Evolutionary conservation across 2,329 filamentous ascomycete genomes (phyloP), one percentile per base, ranked within the genome.

Genomic region (Aspergillus costaricaensis): DNA sequence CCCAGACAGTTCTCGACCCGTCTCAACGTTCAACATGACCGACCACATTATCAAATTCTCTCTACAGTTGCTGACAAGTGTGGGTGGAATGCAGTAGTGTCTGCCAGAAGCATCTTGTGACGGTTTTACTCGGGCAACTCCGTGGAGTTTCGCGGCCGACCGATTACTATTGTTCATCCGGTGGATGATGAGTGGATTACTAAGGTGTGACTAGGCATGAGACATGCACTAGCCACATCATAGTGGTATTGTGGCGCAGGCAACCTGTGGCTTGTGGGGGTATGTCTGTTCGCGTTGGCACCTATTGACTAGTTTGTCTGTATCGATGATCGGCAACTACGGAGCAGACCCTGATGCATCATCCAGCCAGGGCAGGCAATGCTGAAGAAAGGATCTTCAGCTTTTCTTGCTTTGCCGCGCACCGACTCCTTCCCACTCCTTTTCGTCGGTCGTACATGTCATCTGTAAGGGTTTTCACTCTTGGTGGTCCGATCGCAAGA

Each of bases 401-500:
- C 38, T 49, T 49, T 49, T 49, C 25, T 30, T 32, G 3, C 39
- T 36, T 39, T 55, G 53, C 12, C 39, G 25, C 19, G 39, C 52
- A 30, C 52, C n/a, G 39, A 43, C 17, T 36, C 32, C 12, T 36
- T 36, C 44, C 44, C 44, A 23, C 44, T 30, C 44, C 25, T 30
- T 43, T 59, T 47, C 47, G 51, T 25, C 38, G 17, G 44, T 61
- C 50, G 54, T 55, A 64, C 59, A 55, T 62, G 60, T 64, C 62
- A 64, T 21, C 62, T 60, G 60, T 59, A 64, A 64, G 62, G 62
- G 62, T 44, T 44, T 19, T 44, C 25, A 14, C 41, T 47, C 48
- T 55, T 55, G 43, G 48, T 43, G 58, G 55, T 38, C 59, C 50
- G 60, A 60, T 61, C 55, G 58, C 55, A 53, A 58, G 27, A 39